Evolutionary conservation across 192 early-diverging fungal species (phyloP).

Genomic region (Mycoemilia scoparia): DNA sequence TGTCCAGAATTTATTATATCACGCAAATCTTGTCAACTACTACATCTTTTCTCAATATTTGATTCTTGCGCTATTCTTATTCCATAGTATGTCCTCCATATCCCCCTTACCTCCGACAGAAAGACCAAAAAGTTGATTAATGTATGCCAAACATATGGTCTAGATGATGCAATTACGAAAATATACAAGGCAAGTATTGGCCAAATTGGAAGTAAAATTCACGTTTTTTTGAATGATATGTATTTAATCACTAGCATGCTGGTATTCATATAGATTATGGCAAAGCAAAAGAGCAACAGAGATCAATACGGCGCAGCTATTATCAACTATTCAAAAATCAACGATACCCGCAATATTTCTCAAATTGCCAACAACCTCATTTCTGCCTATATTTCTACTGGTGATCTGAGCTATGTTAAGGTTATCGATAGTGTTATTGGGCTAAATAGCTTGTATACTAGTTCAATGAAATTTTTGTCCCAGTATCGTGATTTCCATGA

Average conservation of each 20-base stretch:
- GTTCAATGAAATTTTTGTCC: constrained; percentile 32
- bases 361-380: constrained; percentile 38
- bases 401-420: constrained; percentile 21
- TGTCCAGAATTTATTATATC: too few species aligned
- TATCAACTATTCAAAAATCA: constrained; percentile 34
- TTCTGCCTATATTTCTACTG: constrained; percentile 24
- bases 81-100: constrained; percentile 19
- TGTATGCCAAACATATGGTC: constrained; percentile 23
- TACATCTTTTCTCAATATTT: too few species aligned
- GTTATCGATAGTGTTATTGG: constrained; percentile 20
- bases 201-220: too few species aligned
- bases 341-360: constrained; percentile 27
- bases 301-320: constrained; percentile 42
- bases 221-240: too few species aligned
- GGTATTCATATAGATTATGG: too few species aligned
- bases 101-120: constrained; percentile 31
- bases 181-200: constrained; percentile 12
- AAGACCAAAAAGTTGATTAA: constrained; percentile 33
- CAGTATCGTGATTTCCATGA: constrained; percentile 40
- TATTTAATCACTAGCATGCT: background rate
- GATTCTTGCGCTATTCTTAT: constrained; percentile 1
- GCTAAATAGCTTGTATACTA: constrained; percentile 9
- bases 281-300: constrained; percentile 27
- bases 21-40: too few species aligned
- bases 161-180: constrained; percentile 11